Base-by-base conservation (phyloP, 164 flowering plant species). In the Macadamia tetraphylla region DNA sequence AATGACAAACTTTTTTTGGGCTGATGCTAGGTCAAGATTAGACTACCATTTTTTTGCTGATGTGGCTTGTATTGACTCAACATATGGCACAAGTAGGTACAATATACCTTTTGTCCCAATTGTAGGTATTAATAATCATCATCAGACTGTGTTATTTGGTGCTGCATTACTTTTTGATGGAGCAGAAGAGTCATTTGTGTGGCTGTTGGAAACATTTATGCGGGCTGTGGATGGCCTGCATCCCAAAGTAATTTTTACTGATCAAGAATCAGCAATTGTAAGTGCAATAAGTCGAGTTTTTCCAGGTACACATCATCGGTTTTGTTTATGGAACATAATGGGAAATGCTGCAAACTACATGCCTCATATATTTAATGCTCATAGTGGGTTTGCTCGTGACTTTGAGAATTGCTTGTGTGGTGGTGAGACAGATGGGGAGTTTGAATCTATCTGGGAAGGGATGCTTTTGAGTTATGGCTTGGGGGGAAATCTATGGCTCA, bases 181-280 rank as follows among this genome's bases (percentile, higher is more conserved):
- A 23, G 18, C 30, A 57, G 59, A 57, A 10, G 59, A 57, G 11
- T 57, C 59, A 18, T 57, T 57, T 57, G 59, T 23, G 18, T 53
- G 57, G 57, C n/a, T 53, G 18, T 53, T 53, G 18, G 57, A 14
- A 12, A 53, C 57, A 14, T 53, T 53, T 14, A 14, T 53, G 57
- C 13, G 57, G 17, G 57, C 57, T 8, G 29, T 62, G 53, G 46
- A 17, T 35, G 72, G 66, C 11, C 57, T 62, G 23, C 32, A 42
- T 10, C 66, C 66, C 14, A 62, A 62, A 10, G 60, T 43, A 6
- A 63, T 60, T 17, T n/a, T 69, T 52, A 62, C 59, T 3, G 58
- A 62, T 62, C 65, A 69, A 51, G 60, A 61, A n/a, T 53, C 59
- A 6, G 59, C 59, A 1, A 62, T 69, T 62, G 66, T 40, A 35